These are phyloP conservation scores for Harringtonia aguacate DNA, from an alignment of 2,329 filamentous ascomycete species.

Conservation along the genomic window DNA sequence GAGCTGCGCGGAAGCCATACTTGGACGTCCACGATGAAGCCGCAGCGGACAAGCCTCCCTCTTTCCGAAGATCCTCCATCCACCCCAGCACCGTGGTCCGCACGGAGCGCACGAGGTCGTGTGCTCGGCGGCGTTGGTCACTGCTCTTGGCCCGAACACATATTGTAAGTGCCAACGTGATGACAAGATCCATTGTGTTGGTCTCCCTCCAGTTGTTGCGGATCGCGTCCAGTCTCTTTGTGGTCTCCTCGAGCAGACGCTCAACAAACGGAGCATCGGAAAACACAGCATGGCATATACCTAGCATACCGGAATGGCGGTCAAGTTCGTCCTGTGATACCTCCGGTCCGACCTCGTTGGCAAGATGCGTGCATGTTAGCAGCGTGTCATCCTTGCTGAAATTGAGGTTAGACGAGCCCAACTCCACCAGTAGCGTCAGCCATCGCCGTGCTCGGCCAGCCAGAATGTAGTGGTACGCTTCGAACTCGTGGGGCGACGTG, in stretches of 20 bases:
- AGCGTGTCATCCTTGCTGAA: constrained; percentile 43
- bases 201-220: constrained; percentile 47
- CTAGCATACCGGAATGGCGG: constrained; percentile 15
- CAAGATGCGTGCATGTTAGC: constrained; percentile 38
- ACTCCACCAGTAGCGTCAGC: constrained; percentile 29
- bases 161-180: constrained; percentile 36
- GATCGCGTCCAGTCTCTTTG: constrained; percentile 30
- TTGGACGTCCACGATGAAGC: constrained; percentile 15
- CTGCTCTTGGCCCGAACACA: constrained; percentile 14
- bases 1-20: constrained; percentile 41
- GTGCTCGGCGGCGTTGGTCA: constrained; percentile 10
- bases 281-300: constrained; percentile 39
- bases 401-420: constrained; percentile 45
- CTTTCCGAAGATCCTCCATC: constrained; percentile 34
- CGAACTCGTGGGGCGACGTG: constrained; percentile 39
- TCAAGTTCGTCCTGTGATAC: not conserved
- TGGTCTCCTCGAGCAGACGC: constrained; percentile 35
- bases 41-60: constrained; percentile 21
- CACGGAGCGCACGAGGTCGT: constrained; percentile 26
- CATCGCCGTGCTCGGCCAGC: constrained; percentile 36
- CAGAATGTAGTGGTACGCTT: constrained; percentile 36
- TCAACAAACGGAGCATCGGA: constrained; percentile 36
- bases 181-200: constrained; percentile 44
- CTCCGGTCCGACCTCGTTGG: constrained; percentile 42
- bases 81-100: constrained; percentile 36